Percentiles rank a stretch among this genome's conserved stretches.
phyloP scores from a whole-genome alignment of 306 rosid genomes.

The Citrullus colocynthis region DNA sequence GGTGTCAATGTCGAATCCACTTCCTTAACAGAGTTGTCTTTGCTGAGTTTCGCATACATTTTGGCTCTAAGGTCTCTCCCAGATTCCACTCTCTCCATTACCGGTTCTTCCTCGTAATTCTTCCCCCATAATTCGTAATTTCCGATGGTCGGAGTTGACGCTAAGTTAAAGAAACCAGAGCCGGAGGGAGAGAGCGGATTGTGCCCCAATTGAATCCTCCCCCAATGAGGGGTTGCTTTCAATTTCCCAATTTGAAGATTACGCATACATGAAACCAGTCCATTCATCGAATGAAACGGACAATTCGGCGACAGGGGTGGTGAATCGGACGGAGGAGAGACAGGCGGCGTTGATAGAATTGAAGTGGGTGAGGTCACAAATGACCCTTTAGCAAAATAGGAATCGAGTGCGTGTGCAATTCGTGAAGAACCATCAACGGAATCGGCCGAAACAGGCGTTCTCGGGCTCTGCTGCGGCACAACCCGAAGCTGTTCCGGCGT shows the following conservation, averaged over 20 bases:
- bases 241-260: conserved; percentile 21
- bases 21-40: conserved; percentile 33
- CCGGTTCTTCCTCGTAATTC: conserved; percentile 33
- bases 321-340: conserved; percentile 33
- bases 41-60: conserved; percentile 58
- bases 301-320: conserved; percentile 38
- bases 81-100: conserved; percentile 78
- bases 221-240: conserved; percentile 21
- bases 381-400: conserved; percentile 1
- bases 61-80: conserved; percentile 53
- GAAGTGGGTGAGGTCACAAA: conserved; percentile 51
- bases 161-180: background rate
- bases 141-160: background rate
- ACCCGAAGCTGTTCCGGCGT: conserved; percentile 59
- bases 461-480: conserved; percentile 21
- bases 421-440: conserved; percentile 14
- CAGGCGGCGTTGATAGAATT: conserved; percentile 31
- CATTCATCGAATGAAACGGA: conserved; percentile 12
- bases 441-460: conserved; percentile 15
- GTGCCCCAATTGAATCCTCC: background rate
- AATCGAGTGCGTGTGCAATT: conserved; percentile 11
- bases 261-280: conserved; percentile 33
- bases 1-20: conserved; percentile 17
- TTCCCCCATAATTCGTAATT: conserved; percentile 24
- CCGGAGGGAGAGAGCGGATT: background rate